Base-by-base conservation (phyloP, 768 basidiomycete species). In the Pisolithus orientalis region DNA sequence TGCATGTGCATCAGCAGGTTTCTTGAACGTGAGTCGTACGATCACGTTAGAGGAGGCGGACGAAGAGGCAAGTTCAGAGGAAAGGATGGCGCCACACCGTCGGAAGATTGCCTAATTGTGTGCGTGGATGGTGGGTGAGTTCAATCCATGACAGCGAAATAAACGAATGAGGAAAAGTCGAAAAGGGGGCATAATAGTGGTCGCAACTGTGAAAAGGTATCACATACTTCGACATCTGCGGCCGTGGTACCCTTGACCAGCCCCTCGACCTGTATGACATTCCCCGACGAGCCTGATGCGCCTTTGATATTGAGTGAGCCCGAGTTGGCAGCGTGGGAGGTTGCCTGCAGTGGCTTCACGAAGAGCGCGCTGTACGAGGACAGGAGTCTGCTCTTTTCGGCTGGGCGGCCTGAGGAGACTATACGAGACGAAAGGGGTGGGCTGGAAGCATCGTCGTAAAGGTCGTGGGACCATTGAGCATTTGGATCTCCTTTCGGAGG, bases 11-110 rank as follows among this genome's bases (percentile, higher is more conserved):
- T 83, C 75, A 0, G 75, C 62, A 0, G 82, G 69, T 17, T 74
- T 71, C 62, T 88, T 85, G 75, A 88, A 87, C 11, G 86, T 85
- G 17, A 93, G 72, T 17, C 87, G 80, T 50, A 92, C 85, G 3
- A 74, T 66, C 13, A 85, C 78, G 43, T 77, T 74, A 9, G 65
- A 60, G 4, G 66, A 58, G 1, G 53, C 39, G 25, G 53, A 45
- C 14, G 49, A 53, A 7, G 57, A 49, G 6, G 47, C 59, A 25
- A 63, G 59, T 2, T 65, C 65, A 10, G 66, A 71, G 16, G 75
- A 72, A 31, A 79, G 76, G 56, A 87, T 82, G 17, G 79, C 70
- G 6, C 87, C 87, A 59, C 89, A 89, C 24, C 84, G 82, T 56
- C 85, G 84, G 75, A 93, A 93, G 50, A 91, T 91, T 25, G 90